Evolutionary conservation across 2,329 filamentous ascomycete species (phyloP).

Genomic region (Diaporthe australafricana): DNA sequence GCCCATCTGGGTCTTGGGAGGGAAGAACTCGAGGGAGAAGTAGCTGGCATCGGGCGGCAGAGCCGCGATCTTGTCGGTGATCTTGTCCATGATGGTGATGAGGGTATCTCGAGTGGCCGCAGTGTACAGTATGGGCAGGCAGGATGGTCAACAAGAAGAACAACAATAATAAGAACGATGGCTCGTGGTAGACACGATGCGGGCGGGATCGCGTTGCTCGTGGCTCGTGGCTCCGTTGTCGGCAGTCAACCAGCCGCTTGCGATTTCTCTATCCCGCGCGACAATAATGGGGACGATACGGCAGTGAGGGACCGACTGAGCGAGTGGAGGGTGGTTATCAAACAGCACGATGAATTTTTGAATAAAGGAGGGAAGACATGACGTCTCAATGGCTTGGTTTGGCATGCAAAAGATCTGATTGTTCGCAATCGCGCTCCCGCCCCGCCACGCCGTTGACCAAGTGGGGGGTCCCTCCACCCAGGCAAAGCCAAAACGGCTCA

Average conservation of each 20-base stretch:
- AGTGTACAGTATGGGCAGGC: not conserved
- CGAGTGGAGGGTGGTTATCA: slow-evolving; percentile 5
- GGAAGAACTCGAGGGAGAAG: slow-evolving; percentile 99
- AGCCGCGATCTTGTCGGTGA: slow-evolving; percentile 94
- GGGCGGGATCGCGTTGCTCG: slow-evolving; percentile 17
- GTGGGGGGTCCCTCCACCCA: slow-evolving; percentile 13
- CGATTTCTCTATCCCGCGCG: not conserved
- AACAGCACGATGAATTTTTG: slow-evolving; percentile 3
- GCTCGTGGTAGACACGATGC: not conserved
- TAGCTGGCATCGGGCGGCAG: slow-evolving; percentile 84
- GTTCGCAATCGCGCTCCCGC: slow-evolving; percentile 16
- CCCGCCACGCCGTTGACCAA: slow-evolving; percentile 25
- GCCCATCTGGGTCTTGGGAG: slow-evolving; percentile 95
- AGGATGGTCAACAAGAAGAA: not conserved
- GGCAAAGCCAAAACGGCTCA: slow-evolving; percentile 13
- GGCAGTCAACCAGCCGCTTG: slow-evolving; percentile 20
- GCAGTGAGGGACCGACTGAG: slow-evolving; percentile 8
- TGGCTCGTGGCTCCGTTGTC: too few relatives aligned
- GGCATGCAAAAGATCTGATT: slow-evolving; percentile 20
- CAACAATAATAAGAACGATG: not conserved
- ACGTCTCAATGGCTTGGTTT: slow-evolving; percentile 16
- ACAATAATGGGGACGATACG: not conserved
- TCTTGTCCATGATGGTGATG: slow-evolving; percentile 76
- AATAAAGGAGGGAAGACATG: slow-evolving; percentile 13
- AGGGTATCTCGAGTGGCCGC: not conserved